These are phyloP conservation scores for Phytopythium mirpurense DNA, from an alignment of 352 stramenopile species.

Conservation along the genomic window DNA sequence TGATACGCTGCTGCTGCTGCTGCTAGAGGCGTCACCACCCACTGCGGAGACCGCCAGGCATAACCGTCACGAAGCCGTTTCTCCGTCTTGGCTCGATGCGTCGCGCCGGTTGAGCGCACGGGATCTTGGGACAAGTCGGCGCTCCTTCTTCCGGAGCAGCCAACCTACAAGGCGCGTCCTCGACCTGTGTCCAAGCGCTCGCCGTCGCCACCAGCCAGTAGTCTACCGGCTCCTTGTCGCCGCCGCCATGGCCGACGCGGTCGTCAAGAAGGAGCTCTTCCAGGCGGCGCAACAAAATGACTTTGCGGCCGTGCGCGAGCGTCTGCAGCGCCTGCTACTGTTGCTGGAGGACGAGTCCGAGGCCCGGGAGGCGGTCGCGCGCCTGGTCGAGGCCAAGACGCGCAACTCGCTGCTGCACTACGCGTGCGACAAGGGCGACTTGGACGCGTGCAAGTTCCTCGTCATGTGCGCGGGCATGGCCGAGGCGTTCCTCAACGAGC, in stretches of 20 bases:
- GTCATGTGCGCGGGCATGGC: slow-evolving; percentile 68
- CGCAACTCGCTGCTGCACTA: slow-evolving; percentile 77
- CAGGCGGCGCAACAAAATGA: slow-evolving; percentile 63
- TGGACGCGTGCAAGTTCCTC: slow-evolving; percentile 77
- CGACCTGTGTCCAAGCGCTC: too few relatives aligned
- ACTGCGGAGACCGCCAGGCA: too few relatives aligned
- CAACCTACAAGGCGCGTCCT: neutral
- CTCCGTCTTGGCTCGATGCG: neutral
- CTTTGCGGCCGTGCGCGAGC: slow-evolving; percentile 51
- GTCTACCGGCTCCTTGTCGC: neutral
- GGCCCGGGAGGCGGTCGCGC: slow-evolving; percentile 18
- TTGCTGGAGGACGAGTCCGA: slow-evolving; percentile 25
- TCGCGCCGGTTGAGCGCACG: slow-evolving; percentile 1
- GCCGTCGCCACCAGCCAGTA: too few relatives aligned
- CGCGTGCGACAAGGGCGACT: slow-evolving; percentile 76
- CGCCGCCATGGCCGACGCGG: slow-evolving; percentile 14
- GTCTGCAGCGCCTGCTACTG: slow-evolving; percentile 47
- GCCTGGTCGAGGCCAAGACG: slow-evolving; percentile 56
- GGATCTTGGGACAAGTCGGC: neutral
- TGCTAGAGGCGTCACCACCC: too few relatives aligned
- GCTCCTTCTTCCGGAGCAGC: neutral
- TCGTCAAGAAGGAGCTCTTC: slow-evolving; percentile 65
- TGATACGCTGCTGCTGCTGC: too few relatives aligned
- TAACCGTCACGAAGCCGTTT: too few relatives aligned
- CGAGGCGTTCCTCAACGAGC: slow-evolving; percentile 60